phyloP scores from a whole-genome alignment of 148 eudicot genomes.

The Rhododendron mucronatum region DNA sequence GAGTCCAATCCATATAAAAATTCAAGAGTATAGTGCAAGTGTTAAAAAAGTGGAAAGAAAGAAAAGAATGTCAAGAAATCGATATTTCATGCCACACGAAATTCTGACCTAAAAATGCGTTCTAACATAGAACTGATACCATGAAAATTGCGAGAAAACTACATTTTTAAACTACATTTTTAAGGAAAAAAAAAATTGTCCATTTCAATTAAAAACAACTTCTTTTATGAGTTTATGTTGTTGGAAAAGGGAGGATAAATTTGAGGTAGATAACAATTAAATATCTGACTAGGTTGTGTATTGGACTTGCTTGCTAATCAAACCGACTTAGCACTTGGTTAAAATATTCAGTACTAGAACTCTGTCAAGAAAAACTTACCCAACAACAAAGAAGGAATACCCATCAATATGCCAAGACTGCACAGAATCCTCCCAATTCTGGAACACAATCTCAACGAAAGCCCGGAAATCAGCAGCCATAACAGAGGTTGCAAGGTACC shows the following conservation, averaged over 20 bases:
- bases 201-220: background rate
- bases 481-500: conserved; percentile 68
- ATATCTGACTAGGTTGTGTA: background rate
- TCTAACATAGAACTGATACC: background rate
- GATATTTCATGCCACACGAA: too few species aligned
- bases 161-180: too few species aligned
- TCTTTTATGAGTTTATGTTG: background rate
- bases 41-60: background rate
- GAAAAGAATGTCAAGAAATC: background rate
- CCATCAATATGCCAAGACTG: conserved; percentile 96
- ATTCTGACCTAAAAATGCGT: background rate
- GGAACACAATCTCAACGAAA: conserved; percentile 79
- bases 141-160: background rate
- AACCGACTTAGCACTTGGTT: background rate
- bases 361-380: conserved; percentile 39
- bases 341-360: background rate
- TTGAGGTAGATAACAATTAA: background rate
- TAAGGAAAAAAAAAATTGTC: background rate
- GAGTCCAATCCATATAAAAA: background rate
- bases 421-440: conserved; percentile 71
- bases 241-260: background rate
- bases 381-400: conserved; percentile 91
- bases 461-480: conserved; percentile 61
- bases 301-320: background rate
- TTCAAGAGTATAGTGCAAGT: background rate